Percentiles rank a stretch among this genome's conserved stretches.
Conservation (phyloP, 441 rosid species). For the Arabidopsis hybrid region DNA sequence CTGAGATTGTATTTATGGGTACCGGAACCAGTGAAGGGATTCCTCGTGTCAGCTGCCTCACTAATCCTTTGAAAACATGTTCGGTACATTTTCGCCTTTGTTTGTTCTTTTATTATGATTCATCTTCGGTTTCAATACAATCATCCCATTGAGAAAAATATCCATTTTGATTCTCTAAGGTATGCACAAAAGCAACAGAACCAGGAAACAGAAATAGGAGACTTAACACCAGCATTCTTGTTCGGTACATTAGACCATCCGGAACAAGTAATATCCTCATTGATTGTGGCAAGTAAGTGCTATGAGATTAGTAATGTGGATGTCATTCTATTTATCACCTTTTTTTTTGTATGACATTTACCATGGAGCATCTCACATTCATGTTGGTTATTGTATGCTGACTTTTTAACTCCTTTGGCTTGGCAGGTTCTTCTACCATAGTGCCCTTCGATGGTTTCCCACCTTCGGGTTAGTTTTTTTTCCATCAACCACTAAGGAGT, state of each 20-base stretch:
- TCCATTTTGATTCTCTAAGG: slow-evolving; percentile 52
- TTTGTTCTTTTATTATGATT: not conserved
- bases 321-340: slow-evolving; percentile 4
- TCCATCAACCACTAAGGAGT: slow-evolving; percentile 6
- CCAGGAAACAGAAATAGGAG: slow-evolving; percentile 82
- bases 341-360: not conserved
- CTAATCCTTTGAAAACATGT: slow-evolving; percentile 77
- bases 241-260: slow-evolving; percentile 60
- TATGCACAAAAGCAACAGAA: slow-evolving; percentile 79
- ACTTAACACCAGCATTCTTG: slow-evolving; percentile 79
- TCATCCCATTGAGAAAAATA: slow-evolving; percentile 14
- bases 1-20: slow-evolving; percentile 78
- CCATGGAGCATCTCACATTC: slow-evolving; percentile 1
- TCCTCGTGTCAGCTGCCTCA: slow-evolving; percentile 90
- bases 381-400: slow-evolving; percentile 6
- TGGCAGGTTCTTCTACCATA: slow-evolving; percentile 90
- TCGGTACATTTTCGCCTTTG: slow-evolving; percentile 54
- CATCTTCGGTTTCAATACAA: not conserved
- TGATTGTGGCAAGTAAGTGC: slow-evolving; percentile 94
- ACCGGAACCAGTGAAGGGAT: slow-evolving; percentile 96
- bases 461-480: slow-evolving; percentile 68
- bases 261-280: slow-evolving; percentile 70
- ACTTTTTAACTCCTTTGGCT: not conserved
- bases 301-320: not conserved
- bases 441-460: slow-evolving; percentile 92